Conservation (phyloP, 2,329 filamentous ascomycete species). For the Hymenoscyphus fraxineus region DNA sequence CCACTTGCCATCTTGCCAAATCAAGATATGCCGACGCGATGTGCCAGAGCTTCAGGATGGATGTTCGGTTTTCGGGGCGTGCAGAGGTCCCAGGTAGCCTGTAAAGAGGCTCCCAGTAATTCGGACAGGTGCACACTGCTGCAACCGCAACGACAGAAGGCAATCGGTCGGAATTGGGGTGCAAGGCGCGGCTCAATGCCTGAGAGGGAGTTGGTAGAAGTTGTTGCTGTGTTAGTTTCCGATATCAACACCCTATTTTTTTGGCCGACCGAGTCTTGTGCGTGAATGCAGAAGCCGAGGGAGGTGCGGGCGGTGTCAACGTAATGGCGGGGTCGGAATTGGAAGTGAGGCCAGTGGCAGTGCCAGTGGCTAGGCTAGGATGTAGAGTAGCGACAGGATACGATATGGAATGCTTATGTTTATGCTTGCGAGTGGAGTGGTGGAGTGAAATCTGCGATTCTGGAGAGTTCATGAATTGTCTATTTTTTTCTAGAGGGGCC, state of each 20-base stretch:
- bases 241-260: not conserved
- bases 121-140: not conserved
- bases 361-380: slow-evolving; percentile 9
- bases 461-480: not conserved
- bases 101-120: not conserved
- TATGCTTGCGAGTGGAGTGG: not conserved
- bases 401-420: not conserved
- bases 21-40: slow-evolving; percentile 5
- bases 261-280: not conserved
- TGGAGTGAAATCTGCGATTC: not conserved
- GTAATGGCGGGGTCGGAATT: slow-evolving; percentile 27
- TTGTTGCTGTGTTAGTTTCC: not conserved
- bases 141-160: not conserved
- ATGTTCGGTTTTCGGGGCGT: not conserved
- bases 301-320: not conserved
- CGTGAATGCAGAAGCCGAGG: slow-evolving; percentile 1
- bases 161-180: not conserved
- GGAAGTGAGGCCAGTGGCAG: not conserved
- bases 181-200: not conserved
- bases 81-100: not conserved
- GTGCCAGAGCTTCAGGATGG: not conserved
- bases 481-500: not conserved
- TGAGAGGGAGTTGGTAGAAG: not conserved
- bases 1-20: slow-evolving; percentile 30
- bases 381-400: not conserved